Evolutionary conservation across 2,329 filamentous ascomycete species (phyloP), one percentile per base, ranked within the genome.

Genomic region (Chalaropsis ovoidea): DNA sequence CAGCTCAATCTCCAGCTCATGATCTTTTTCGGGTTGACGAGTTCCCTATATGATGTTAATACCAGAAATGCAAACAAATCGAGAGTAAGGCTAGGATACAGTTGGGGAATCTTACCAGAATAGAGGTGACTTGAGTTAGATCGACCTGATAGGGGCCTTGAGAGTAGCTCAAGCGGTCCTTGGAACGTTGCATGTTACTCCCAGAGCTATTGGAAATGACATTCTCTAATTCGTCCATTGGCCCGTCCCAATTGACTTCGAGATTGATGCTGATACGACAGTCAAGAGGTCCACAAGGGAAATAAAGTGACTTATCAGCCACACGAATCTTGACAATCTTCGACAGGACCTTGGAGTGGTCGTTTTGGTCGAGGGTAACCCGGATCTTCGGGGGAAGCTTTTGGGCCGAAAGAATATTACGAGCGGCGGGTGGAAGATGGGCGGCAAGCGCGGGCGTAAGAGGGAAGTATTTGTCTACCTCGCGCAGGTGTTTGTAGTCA

Each of bases 191-290:
- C 52, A 65, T 65, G 11, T 62, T 49, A 17, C 60, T 60, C 69
- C 70, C 75, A 64, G 69, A 71, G 52, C 71, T 74, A 13, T 64
- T 54, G 35, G 42, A 45, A 61, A 71, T 71, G 63, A 76, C 66
- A 27, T 74, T 72, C 70, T 82, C 79, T 15, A 85, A 74, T 67
- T 84, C 82, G 47, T 82, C 78, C 2, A 85, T 79, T 0, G 88
- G 71, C 1, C 91, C 90, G 2, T 90, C 82, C 78, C 86, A 95
- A 64, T 87, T 82, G 83, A 95, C 91, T 83, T 99, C 95, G 1
- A 99, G 82, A 72, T 96, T 97, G 72, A 99, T 86, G 71, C 90
- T 95, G 70, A 99, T 86, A 11, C 94, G 89, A 76, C 91, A 96
- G 75, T 99, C 94, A 72, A 96, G 89, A 2, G 84, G 83, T 8